Percentiles rank a stretch among this genome's conserved stretches.
Conservation (phyloP, 108 stramenopile species). For the Seminavis robusta region DNA sequence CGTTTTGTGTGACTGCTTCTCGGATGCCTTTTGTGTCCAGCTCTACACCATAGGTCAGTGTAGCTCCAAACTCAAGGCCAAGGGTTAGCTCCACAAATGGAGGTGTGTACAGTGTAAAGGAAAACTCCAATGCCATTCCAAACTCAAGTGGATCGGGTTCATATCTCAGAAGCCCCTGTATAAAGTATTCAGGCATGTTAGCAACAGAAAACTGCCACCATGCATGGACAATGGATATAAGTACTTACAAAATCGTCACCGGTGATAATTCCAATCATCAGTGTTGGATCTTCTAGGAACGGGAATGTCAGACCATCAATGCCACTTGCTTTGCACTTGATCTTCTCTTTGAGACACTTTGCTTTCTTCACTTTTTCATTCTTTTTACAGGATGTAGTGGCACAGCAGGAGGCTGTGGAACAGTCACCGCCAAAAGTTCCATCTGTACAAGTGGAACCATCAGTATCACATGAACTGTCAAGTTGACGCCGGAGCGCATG, state of each 20-base stretch:
- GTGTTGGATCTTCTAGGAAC: slow-evolving; percentile 13
- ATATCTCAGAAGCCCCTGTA: slow-evolving; percentile 3
- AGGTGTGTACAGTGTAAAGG: slow-evolving; percentile 2
- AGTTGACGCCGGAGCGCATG: neutral
- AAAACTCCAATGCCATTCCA: slow-evolving; percentile 11
- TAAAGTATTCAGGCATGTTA: slow-evolving; percentile 1
- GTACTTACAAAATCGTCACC: slow-evolving; percentile 14
- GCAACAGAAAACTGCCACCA: neutral
- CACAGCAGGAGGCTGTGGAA: neutral
- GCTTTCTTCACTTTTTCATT: too few relatives aligned
- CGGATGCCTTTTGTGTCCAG: slow-evolving; percentile 31
- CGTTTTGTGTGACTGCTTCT: slow-evolving; percentile 16
- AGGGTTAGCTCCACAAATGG: slow-evolving; percentile 15
- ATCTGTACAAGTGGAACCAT: neutral
- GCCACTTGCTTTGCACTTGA: slow-evolving; percentile 15
- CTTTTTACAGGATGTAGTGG: too few relatives aligned
- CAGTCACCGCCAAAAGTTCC: neutral
- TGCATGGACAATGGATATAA: neutral
- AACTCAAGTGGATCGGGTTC: slow-evolving; percentile 2
- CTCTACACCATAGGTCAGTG: neutral
- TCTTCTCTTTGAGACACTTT: slow-evolving; percentile 14
- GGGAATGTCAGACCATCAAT: slow-evolving; percentile 22
- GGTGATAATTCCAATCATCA: slow-evolving; percentile 8
- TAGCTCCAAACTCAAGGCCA: slow-evolving; percentile 10
- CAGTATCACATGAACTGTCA: too few relatives aligned